Percentiles rank a stretch among this genome's conserved stretches.
Evolutionary conservation across 805 yeast genomes (phyloP).

Genomic region (Candida ulmi): DNA sequence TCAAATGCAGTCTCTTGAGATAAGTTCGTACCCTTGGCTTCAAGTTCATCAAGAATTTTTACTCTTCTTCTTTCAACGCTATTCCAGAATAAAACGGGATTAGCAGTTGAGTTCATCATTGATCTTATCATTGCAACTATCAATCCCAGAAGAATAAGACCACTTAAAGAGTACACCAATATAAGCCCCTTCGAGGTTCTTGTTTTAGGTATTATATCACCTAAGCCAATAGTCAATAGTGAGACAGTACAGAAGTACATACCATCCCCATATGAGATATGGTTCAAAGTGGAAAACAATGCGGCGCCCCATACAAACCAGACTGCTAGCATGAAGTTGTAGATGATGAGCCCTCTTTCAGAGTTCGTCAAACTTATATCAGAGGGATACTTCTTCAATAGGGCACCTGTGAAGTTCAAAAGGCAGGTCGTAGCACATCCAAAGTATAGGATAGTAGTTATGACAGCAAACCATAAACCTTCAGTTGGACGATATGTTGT

Average conservation of each 20-base stretch:
- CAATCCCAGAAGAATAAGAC: conserved; percentile 69
- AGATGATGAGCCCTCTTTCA: conserved; percentile 71
- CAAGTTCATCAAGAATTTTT: conserved; percentile 22
- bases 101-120: conserved; percentile 54
- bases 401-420: conserved; percentile 59
- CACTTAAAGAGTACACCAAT: conserved; percentile 60
- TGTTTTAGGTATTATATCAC: conserved; percentile 58
- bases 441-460: conserved; percentile 60
- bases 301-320: conserved; percentile 76
- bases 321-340: conserved; percentile 54
- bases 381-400: conserved; percentile 57
- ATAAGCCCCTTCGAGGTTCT: conserved; percentile 52
- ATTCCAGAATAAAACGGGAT: conserved; percentile 64
- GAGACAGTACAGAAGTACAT: conserved; percentile 71
- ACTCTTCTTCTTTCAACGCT: conserved; percentile 47
- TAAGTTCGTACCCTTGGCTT: conserved; percentile 16
- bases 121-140: conserved; percentile 65
- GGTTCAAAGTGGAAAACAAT: conserved; percentile 40
- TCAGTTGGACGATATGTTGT: conserved; percentile 34
- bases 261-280: conserved; percentile 56
- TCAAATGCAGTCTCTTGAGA: conserved; percentile 46
- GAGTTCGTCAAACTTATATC: conserved; percentile 58
- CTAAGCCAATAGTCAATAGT: conserved; percentile 73
- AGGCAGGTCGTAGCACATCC: conserved; percentile 46
- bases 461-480: conserved; percentile 76